These are phyloP conservation scores for Physcomitrium patens DNA, from an alignment of 225 moss, liverwort and hornwort species.

Conservation along the genomic window DNA sequence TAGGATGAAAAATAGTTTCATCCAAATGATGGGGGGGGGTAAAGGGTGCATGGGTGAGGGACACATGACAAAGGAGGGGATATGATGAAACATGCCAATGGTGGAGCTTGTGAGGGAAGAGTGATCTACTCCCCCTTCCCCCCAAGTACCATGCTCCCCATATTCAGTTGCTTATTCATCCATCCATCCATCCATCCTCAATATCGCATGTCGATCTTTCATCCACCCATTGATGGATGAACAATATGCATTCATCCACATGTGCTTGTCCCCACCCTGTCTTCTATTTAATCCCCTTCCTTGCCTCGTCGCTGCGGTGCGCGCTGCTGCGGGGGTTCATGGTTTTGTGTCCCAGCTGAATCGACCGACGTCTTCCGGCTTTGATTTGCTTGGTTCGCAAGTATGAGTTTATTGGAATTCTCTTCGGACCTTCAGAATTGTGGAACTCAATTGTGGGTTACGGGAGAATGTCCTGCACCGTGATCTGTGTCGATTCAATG, in stretches of 20 bases:
- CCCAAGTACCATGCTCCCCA: conserved; percentile 38
- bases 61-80: too few species aligned
- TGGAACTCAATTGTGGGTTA: too few species aligned
- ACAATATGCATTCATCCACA: background rate
- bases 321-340: conserved; percentile 34
- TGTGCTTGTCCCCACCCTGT: background rate
- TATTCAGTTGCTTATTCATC: conserved; percentile 32
- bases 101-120: conserved; percentile 49
- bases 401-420: background rate
- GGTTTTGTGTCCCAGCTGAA: conserved; percentile 21
- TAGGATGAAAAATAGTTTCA: too few species aligned
- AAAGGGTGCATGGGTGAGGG: too few species aligned
- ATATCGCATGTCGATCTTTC: background rate
- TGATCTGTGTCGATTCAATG: too few species aligned
- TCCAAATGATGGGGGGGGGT: too few species aligned
- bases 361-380: background rate
- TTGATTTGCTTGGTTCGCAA: conserved; percentile 5
- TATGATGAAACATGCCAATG: conserved; percentile 47
- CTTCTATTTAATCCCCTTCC: conserved; percentile 20
- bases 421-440: too few species aligned
- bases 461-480: too few species aligned
- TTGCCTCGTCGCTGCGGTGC: background rate
- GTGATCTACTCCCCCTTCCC: conserved; percentile 31
- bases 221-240: background rate
- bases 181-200: too few species aligned